Percentiles rank a stretch among this genome's conserved stretches.
Conservation (phyloP, 306 rosid genomes). For the Canavalia gladiata region DNA sequence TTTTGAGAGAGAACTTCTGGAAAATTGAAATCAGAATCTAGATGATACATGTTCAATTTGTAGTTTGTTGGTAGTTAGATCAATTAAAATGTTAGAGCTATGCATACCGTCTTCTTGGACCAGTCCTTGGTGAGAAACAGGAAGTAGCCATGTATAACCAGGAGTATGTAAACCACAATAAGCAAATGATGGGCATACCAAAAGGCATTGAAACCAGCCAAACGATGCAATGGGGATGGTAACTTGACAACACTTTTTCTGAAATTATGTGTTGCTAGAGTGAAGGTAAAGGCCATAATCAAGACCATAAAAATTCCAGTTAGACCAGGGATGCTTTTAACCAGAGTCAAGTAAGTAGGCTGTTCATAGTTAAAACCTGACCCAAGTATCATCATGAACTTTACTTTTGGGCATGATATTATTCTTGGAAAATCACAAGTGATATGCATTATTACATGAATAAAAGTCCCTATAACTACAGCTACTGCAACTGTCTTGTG, state of each 20-base stretch:
- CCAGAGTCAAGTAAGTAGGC: conserved; percentile 63
- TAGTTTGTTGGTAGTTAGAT: conserved; percentile 8
- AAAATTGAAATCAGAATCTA: conserved; percentile 29
- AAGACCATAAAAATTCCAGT: conserved; percentile 75
- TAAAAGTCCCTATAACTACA: conserved; percentile 62
- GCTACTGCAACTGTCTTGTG: conserved; percentile 76
- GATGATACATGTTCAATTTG: background rate
- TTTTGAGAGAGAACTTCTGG: conserved; percentile 8
- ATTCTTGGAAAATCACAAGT: conserved; percentile 86
- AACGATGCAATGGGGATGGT: conserved; percentile 64
- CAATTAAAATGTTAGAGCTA: background rate
- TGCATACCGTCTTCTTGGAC: conserved; percentile 74
- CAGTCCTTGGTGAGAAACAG: conserved; percentile 68
- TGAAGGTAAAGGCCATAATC: conserved; percentile 77
- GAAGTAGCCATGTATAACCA: conserved; percentile 75
- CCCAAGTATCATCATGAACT: conserved; percentile 66
- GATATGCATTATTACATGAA: conserved; percentile 67
- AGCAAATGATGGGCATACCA: conserved; percentile 98
- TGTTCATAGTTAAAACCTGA: conserved; percentile 55
- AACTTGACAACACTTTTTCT: conserved; percentile 66
- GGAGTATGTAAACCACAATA: conserved; percentile 68
- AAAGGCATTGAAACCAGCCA: conserved; percentile 90
- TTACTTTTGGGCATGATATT: conserved; percentile 47
- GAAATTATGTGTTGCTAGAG: conserved; percentile 77
- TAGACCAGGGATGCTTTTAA: conserved; percentile 58